These are phyloP conservation scores for Chrysoporthe austroafricana DNA, from an alignment of 2,329 filamentous ascomycete species.

Conservation along the genomic window DNA sequence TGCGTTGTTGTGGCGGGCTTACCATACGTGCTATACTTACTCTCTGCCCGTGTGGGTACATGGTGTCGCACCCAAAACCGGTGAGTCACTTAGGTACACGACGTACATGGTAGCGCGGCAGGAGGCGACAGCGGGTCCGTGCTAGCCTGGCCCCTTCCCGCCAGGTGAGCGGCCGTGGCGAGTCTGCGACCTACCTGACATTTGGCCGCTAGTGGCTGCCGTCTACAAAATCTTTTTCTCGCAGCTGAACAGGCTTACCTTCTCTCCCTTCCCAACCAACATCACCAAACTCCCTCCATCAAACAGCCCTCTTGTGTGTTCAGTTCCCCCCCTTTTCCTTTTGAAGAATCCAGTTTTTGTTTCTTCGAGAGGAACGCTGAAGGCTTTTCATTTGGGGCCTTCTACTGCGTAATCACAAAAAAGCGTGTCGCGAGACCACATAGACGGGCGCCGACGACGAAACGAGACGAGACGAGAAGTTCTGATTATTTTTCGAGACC, in stretches of 20 bases:
- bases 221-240: conserved; percentile 32
- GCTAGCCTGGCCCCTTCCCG: conserved; percentile 29
- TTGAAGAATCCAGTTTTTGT: conserved; percentile 46
- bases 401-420: conserved; percentile 16
- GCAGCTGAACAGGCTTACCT: conserved; percentile 28
- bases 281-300: conserved; percentile 31
- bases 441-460: conserved; percentile 21
- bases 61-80: neutral
- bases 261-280: conserved; percentile 35
- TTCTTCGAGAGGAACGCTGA: conserved; percentile 48
- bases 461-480: conserved; percentile 19
- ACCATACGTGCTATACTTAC: neutral
- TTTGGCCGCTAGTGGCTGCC: conserved; percentile 26
- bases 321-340: conserved; percentile 47
- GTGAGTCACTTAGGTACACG: conserved; percentile 7
- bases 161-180: neutral
- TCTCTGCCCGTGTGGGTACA: neutral
- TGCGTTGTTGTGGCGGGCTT: conserved; percentile 4
- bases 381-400: conserved; percentile 34
- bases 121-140: conserved; percentile 23
- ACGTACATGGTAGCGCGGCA: neutral
- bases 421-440: conserved; percentile 25
- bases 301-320: conserved; percentile 37
- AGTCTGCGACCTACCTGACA: conserved; percentile 30
- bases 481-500: conserved; percentile 16